phyloP scores from a whole-genome alignment of 2,329 filamentous ascomycete species.

The Aspergillus luchuensis region DNA sequence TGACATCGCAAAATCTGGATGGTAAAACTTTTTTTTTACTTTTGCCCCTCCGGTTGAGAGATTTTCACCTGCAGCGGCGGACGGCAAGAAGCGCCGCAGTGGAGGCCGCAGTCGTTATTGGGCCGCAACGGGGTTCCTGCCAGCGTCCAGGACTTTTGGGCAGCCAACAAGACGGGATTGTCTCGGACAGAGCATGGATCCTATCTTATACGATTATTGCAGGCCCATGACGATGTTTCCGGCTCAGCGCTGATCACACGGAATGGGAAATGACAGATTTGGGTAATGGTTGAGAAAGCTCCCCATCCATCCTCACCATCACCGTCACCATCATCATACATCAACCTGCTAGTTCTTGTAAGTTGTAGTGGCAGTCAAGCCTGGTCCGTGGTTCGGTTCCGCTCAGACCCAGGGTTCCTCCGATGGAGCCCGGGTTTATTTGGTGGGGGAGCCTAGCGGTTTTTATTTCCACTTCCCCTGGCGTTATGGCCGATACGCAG shows the following conservation, averaged over 20 bases:
- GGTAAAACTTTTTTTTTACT: neutral
- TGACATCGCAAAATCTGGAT: conserved; percentile 3
- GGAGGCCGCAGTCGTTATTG: conserved; percentile 19
- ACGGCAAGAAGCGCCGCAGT: conserved; percentile 13
- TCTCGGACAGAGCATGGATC: conserved; percentile 9
- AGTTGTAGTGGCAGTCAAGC: neutral
- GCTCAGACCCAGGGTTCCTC: conserved; percentile 11
- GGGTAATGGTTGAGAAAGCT: neutral
- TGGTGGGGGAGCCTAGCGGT: neutral
- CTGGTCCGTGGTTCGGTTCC: conserved; percentile 7
- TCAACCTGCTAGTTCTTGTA: neutral
- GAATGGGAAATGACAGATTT: neutral
- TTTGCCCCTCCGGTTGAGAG: conserved; percentile 12
- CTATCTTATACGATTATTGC: neutral
- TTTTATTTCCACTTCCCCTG: conserved; percentile 6
- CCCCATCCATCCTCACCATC: neutral
- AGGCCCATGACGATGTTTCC: neutral
- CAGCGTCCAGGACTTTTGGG: conserved; percentile 18
- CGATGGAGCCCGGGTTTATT: conserved; percentile 6
- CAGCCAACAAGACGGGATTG: conserved; percentile 16
- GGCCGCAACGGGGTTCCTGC: conserved; percentile 18
- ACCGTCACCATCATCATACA: neutral
- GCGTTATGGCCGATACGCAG: neutral
- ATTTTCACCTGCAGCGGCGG: conserved; percentile 13
- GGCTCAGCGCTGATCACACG: neutral